A percentile compares a stretch with the other conserved stretches of the same genome.
Evolutionary conservation across 169 alveolate genomes (phyloP).

Genomic region (Babesia bigemina): DNA sequence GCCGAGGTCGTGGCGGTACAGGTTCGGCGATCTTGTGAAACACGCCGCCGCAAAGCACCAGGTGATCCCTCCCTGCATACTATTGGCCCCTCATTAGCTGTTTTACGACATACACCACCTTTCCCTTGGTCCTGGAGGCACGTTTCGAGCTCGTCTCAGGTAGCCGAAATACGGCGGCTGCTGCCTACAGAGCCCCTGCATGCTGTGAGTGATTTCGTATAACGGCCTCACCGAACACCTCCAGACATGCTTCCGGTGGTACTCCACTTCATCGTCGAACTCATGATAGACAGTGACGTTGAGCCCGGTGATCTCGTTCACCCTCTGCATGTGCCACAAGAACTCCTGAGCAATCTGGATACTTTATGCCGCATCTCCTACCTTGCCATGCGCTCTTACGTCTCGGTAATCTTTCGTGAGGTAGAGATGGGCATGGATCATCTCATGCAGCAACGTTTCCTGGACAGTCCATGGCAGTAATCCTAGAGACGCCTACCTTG

Average conservation of each 20-base stretch:
- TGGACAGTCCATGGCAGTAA: slow-evolving; percentile 7
- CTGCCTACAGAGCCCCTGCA: slow-evolving; percentile 88
- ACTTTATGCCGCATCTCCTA: slow-evolving; percentile 4
- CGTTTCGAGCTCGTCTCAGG: slow-evolving; percentile 87
- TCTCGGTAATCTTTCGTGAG: slow-evolving; percentile 75
- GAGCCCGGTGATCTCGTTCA: slow-evolving; percentile 88
- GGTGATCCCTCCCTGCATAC: slow-evolving; percentile 43
- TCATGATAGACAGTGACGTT: slow-evolving; percentile 89
- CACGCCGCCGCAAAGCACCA: slow-evolving; percentile 38
- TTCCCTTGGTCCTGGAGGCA: slow-evolving; percentile 90
- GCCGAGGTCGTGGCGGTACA: neutral
- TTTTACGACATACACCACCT: slow-evolving; percentile 70
- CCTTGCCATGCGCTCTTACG: slow-evolving; percentile 90
- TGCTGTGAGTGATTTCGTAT: neutral
- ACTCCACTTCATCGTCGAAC: slow-evolving; percentile 91
- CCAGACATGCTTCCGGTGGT: slow-evolving; percentile 90
- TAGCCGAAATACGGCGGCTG: slow-evolving; percentile 91
- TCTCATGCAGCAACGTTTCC: slow-evolving; percentile 94
- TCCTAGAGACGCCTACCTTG: slow-evolving; percentile 46
- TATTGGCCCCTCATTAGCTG: neutral
- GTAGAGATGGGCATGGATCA: slow-evolving; percentile 94
- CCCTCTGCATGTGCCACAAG: slow-evolving; percentile 83
- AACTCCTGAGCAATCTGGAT: slow-evolving; percentile 77
- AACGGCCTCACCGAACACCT: slow-evolving; percentile 84
- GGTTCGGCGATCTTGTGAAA: slow-evolving; percentile 32